Conservation (phyloP, 495 filamentous ascomycete species). For the Umbilicaria muhlenbergii region DNA sequence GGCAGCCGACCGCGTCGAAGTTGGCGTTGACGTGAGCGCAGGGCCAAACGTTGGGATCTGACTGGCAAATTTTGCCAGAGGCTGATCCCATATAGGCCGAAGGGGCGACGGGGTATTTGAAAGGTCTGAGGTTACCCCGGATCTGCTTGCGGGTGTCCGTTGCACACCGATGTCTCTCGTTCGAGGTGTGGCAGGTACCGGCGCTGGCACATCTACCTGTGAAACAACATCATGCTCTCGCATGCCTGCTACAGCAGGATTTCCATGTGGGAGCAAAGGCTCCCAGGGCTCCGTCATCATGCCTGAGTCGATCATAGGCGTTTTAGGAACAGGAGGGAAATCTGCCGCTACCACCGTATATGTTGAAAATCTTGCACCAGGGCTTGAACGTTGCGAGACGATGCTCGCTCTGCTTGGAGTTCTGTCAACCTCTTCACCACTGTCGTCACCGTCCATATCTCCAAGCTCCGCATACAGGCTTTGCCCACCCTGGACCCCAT, state of each 20-base stretch:
- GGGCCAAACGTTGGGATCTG: slow-evolving; percentile 13
- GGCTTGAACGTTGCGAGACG: slow-evolving; percentile 17
- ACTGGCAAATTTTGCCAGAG: slow-evolving; percentile 10
- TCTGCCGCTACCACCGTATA: slow-evolving; percentile 6
- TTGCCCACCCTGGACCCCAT: slow-evolving; percentile 44
- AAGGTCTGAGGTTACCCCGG: slow-evolving; percentile 4
- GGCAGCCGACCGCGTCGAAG: slow-evolving; percentile 9
- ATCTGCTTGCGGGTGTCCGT: not conserved
- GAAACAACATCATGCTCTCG: no score
- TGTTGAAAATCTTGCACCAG: slow-evolving; percentile 18
- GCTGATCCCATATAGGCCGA: slow-evolving; percentile 15
- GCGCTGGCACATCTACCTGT: no score
- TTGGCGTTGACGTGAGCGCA: slow-evolving; percentile 10
- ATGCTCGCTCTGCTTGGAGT: slow-evolving; percentile 23
- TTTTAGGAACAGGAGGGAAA: slow-evolving; percentile 20
- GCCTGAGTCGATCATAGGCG: slow-evolving; percentile 58
- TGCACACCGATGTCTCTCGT: slow-evolving; percentile 1
- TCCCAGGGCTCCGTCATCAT: slow-evolving; percentile 76
- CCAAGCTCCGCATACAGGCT: slow-evolving; percentile 85
- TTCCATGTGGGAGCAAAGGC: not conserved
- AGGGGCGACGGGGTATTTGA: slow-evolving; percentile 8
- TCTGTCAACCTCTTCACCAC: slow-evolving; percentile 35
- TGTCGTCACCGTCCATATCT: slow-evolving; percentile 51
- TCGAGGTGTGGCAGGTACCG: slow-evolving; percentile 2
- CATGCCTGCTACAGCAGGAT: no score